phyloP scores from a whole-genome alignment of 23 red algal genomes.

The Gracilaria caudata region DNA sequence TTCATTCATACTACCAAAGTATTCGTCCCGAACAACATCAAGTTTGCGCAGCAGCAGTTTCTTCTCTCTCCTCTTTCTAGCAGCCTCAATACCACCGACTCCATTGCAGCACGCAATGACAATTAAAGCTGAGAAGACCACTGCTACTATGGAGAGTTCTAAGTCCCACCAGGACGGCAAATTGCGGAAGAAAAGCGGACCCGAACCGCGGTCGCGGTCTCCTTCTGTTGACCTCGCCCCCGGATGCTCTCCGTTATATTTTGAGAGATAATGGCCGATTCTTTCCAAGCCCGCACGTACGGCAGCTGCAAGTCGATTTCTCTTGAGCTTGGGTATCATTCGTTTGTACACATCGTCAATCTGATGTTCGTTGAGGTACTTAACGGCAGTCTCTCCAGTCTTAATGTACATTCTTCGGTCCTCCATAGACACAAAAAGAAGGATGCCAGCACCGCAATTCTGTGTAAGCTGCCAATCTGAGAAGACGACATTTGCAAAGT shows the following conservation, averaged over 20 bases:
- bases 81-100: conserved; percentile 39
- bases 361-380: conserved; percentile 41
- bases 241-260: conserved; percentile 23
- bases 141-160: conserved; percentile 34
- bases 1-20: conserved; percentile 25
- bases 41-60: conserved; percentile 31
- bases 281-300: neutral
- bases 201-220: neutral
- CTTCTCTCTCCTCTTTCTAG: conserved; percentile 29
- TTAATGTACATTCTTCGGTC: conserved; percentile 49
- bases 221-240: neutral
- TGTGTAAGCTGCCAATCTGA: conserved; percentile 12
- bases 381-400: conserved; percentile 25
- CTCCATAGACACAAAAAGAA: conserved; percentile 55
- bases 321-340: conserved; percentile 46
- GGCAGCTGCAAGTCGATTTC: neutral
- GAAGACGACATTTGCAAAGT: conserved; percentile 40
- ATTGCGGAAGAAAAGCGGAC: conserved; percentile 6
- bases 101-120: conserved; percentile 53
- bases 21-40: conserved; percentile 28
- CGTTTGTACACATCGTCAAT: conserved; percentile 50
- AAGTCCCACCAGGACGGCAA: conserved; percentile 49
- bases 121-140: neutral
- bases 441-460: conserved; percentile 31
- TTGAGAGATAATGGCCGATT: conserved; percentile 24